Evolutionary conservation across 2,329 filamentous ascomycete genomes (phyloP).

Genomic region (Pestalotiopsis sp.): DNA sequence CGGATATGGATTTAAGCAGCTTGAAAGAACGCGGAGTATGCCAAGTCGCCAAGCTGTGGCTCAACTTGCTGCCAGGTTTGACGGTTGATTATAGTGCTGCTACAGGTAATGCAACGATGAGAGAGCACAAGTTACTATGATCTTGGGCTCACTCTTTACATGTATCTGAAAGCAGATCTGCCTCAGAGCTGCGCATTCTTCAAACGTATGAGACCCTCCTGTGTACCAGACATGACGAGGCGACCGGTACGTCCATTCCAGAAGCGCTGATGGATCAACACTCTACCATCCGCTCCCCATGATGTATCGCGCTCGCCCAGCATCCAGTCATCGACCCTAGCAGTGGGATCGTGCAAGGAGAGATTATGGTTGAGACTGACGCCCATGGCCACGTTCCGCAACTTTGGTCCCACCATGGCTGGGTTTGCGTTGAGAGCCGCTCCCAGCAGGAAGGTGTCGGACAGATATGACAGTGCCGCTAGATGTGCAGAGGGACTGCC

Average conservation of each 20-base stretch:
- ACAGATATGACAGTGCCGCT: constrained; percentile 17
- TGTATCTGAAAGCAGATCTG: too few species aligned
- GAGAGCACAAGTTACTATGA: neutral
- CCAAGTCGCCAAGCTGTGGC: neutral
- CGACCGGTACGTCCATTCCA: constrained; percentile 2
- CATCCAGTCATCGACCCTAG: constrained; percentile 14
- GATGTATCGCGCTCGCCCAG: constrained; percentile 17
- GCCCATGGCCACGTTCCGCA: constrained; percentile 16
- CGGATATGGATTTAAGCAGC: neutral
- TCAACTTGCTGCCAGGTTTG: neutral
- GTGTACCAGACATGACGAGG: constrained; percentile 13
- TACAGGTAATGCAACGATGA: neutral
- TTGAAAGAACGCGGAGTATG: neutral
- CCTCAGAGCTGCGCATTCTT: neutral
- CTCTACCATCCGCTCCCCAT: constrained; percentile 16
- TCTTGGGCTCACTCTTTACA: too few species aligned
- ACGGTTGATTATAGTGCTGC: neutral
- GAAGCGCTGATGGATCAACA: constrained; percentile 15
- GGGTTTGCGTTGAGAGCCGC: constrained; percentile 11
- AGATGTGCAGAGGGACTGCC: neutral
- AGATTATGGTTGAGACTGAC: constrained; percentile 19
- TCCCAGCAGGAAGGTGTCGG: constrained; percentile 16
- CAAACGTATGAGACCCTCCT: constrained; percentile 16
- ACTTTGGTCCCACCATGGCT: neutral
- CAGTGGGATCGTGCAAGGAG: constrained; percentile 15